Conservation (phyloP, 2,329 filamentous ascomycete genomes). For the Parafenestella ontariensis region DNA sequence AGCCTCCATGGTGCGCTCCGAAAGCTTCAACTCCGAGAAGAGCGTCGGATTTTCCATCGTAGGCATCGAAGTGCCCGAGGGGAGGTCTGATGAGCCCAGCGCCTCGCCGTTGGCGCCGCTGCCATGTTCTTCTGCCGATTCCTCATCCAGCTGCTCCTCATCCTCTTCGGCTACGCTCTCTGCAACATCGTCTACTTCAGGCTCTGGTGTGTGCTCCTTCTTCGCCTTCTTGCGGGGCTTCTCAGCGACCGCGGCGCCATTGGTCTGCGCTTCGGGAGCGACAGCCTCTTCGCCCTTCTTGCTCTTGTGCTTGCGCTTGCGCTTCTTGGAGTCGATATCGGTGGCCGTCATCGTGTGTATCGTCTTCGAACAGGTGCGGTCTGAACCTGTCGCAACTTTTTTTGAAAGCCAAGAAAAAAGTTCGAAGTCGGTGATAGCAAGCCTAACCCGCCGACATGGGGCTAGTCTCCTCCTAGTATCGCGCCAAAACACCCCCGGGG, state of each 20-base stretch:
- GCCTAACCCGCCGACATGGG: neutral
- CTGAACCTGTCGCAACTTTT: slow-evolving; percentile 20
- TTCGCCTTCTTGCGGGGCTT: slow-evolving; percentile 52
- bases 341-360: slow-evolving; percentile 44
- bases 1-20: slow-evolving; percentile 86
- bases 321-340: slow-evolving; percentile 54
- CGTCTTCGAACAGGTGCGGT: slow-evolving; percentile 7
- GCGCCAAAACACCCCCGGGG: neutral
- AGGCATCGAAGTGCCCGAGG: slow-evolving; percentile 64
- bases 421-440: slow-evolving; percentile 17
- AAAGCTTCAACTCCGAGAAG: slow-evolving; percentile 84
- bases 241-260: slow-evolving; percentile 40
- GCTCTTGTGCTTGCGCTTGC: slow-evolving; percentile 57
- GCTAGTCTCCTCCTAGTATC: neutral
- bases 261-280: slow-evolving; percentile 40
- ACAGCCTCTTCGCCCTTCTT: slow-evolving; percentile 39
- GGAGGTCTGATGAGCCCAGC: slow-evolving; percentile 55
- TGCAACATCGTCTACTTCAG: slow-evolving; percentile 39
- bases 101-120: slow-evolving; percentile 35
- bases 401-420: slow-evolving; percentile 32
- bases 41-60: slow-evolving; percentile 69
- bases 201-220: slow-evolving; percentile 46
- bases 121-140: slow-evolving; percentile 30
- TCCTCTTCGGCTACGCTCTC: slow-evolving; percentile 45
- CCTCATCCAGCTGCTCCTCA: slow-evolving; percentile 41